Evolutionary conservation across 2,329 filamentous ascomycete species (phyloP).

Genomic region (Hymenotorrendiella dingleyae): DNA sequence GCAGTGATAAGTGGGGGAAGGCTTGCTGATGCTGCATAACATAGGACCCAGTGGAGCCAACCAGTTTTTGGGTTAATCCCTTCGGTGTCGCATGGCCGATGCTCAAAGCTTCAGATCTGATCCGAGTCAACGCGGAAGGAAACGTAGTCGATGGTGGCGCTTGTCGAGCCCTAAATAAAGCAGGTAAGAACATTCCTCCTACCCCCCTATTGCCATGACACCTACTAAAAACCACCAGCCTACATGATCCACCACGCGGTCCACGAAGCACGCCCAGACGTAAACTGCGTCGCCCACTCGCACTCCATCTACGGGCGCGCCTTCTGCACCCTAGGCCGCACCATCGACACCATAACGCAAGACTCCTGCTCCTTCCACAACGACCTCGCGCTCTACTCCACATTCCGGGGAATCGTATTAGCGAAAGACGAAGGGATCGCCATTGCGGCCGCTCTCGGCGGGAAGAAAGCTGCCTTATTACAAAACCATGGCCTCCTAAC

Average conservation of each 20-base stretch:
- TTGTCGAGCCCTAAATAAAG: constrained; percentile 26
- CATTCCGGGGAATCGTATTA: constrained; percentile 47
- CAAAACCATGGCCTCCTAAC: constrained; percentile 51
- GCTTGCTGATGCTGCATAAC: background rate
- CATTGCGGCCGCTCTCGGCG: constrained; percentile 42
- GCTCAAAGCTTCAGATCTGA: constrained; percentile 61
- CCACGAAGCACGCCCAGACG: constrained; percentile 52
- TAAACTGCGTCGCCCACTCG: constrained; percentile 52
- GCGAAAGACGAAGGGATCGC: constrained; percentile 44
- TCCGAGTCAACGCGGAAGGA: constrained; percentile 56
- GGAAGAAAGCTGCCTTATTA: constrained; percentile 46
- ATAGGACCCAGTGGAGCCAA: constrained; percentile 31
- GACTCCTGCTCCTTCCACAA: constrained; percentile 49
- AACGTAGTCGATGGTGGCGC: constrained; percentile 57
- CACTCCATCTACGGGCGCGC: constrained; percentile 54
- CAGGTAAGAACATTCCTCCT: constrained; percentile 16
- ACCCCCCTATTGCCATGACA: too few species aligned
- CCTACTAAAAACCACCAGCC: too few species aligned
- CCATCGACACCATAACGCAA: constrained; percentile 53
- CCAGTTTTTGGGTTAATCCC: constrained; percentile 31
- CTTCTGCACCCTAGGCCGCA: constrained; percentile 55
- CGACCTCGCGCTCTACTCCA: constrained; percentile 34
- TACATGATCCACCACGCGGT: constrained; percentile 57
- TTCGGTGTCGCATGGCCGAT: constrained; percentile 32
- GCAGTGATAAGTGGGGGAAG: background rate